Evolutionary conservation across 1,284 basidiomycete genomes (phyloP).

Genomic region (Ganoderma lingzhi): DNA sequence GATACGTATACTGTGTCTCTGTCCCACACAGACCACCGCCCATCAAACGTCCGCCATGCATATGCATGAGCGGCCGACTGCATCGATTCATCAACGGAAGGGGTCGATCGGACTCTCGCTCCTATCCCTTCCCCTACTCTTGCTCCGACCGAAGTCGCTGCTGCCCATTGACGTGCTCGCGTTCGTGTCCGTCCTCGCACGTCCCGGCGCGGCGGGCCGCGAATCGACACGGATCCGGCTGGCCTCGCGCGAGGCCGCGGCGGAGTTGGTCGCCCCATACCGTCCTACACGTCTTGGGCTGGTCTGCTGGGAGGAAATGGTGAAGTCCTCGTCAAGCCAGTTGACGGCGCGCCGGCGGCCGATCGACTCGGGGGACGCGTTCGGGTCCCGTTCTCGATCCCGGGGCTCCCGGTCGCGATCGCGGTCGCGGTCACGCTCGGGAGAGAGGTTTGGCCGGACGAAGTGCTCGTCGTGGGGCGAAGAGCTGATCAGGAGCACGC

Average conservation of each 20-base stretch:
- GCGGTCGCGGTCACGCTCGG: constrained; percentile 21
- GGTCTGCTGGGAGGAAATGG: constrained; percentile 21
- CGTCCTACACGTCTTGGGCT: constrained; percentile 9
- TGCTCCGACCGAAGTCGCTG: constrained; percentile 6
- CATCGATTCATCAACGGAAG: constrained; percentile 5
- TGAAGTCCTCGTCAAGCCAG: constrained; percentile 50
- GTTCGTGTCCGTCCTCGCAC: not conserved
- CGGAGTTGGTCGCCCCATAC: constrained; percentile 18
- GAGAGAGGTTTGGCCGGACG: constrained; percentile 31
- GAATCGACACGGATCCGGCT: constrained; percentile 23
- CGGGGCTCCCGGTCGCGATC: constrained; percentile 14
- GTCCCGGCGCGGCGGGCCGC: not conserved
- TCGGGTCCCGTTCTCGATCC: constrained; percentile 22
- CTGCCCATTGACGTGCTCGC: constrained; percentile 1
- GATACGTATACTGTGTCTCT: not conserved
- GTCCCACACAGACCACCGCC: not conserved
- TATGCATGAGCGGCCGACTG: not conserved
- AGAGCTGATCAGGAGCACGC: constrained; percentile 68
- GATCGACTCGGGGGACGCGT: constrained; percentile 42
- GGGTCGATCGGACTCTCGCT: constrained; percentile 17
- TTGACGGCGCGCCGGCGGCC: constrained; percentile 53
- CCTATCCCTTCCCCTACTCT: constrained; percentile 20
- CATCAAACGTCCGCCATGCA: not conserved
- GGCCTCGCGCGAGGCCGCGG: constrained; percentile 29
- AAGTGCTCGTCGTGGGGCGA: constrained; percentile 59